Evolutionary conservation across 139 green algal genomes (phyloP).

Genomic region (Volvox reticuliferus): DNA sequence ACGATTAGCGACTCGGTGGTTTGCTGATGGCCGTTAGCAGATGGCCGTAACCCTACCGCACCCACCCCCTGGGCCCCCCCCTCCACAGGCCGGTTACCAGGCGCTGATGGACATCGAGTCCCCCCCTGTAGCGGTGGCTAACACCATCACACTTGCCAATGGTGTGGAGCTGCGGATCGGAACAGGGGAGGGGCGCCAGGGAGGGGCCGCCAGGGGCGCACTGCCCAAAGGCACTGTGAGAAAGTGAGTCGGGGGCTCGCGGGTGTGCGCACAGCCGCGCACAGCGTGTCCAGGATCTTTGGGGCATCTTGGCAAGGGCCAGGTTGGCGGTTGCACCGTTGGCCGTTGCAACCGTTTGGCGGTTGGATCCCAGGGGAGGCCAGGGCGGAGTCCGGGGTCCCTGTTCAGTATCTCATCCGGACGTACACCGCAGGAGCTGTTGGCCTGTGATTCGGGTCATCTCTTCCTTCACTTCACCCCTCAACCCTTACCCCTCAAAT

Average conservation of each 20-base stretch:
- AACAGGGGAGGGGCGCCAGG: constrained; percentile 9
- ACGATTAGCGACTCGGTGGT: neutral
- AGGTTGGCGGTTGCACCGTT: too few relatives aligned
- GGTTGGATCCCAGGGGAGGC: too few relatives aligned
- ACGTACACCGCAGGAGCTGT: too few relatives aligned
- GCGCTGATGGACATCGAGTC: constrained; percentile 35
- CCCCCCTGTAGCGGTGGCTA: neutral
- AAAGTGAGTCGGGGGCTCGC: constrained; percentile 36
- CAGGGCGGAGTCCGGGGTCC: too few relatives aligned
- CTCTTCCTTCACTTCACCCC: neutral
- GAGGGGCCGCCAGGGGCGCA: constrained; percentile 11
- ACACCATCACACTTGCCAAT: constrained; percentile 38
- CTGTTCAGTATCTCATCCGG: too few relatives aligned
- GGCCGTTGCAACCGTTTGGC: too few relatives aligned
- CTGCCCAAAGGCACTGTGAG: constrained; percentile 62
- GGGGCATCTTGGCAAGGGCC: too few relatives aligned
- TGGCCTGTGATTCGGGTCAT: neutral
- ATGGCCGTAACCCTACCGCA: neutral
- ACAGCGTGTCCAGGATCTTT: too few relatives aligned
- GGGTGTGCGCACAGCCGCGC: neutral
- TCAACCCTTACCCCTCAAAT: too few relatives aligned
- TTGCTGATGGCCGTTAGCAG: too few relatives aligned
- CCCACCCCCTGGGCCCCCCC: neutral
- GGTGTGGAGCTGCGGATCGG: constrained; percentile 52
- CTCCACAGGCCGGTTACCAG: constrained; percentile 31